These are phyloP conservation scores for Solanum dulcamara DNA, from an alignment of 257 asterid species.

Conservation along the genomic window DNA sequence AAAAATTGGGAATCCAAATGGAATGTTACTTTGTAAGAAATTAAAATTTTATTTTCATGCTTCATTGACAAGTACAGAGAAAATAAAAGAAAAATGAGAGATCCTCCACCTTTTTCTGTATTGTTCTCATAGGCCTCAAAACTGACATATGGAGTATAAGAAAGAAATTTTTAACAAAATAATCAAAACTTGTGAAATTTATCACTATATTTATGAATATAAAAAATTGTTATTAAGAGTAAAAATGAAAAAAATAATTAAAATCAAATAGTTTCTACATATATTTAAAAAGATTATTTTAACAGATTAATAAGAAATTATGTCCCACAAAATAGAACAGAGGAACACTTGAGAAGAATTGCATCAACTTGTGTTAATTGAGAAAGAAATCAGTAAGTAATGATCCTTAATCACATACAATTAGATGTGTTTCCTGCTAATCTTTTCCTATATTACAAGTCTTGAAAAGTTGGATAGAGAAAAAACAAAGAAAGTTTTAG, in stretches of 20 bases:
- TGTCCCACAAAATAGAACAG: background rate
- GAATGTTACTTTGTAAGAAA: background rate
- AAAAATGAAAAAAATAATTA: background rate
- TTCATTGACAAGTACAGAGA: background rate
- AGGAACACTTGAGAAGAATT: background rate
- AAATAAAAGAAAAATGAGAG: background rate
- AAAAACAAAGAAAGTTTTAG: background rate
- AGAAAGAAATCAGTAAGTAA: background rate
- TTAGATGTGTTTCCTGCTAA: background rate
- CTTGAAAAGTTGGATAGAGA: background rate
- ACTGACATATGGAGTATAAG: background rate
- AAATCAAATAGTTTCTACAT: background rate
- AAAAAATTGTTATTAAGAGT: background rate
- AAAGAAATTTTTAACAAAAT: too few relatives aligned
- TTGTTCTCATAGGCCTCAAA: background rate
- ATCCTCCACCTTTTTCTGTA: background rate
- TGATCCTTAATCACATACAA: background rate
- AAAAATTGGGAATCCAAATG: background rate
- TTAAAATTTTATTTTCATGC: background rate
- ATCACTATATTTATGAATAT: too few relatives aligned
- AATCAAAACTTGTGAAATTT: background rate
- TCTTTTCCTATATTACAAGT: background rate
- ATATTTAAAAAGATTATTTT: background rate
- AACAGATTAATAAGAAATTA: background rate
- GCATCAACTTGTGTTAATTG: background rate